A percentile compares a stretch with the other conserved stretches of the same genome.
phyloP scores from a whole-genome alignment of 805 yeast species.

The Wickerhamomyces strasburgensis region DNA sequence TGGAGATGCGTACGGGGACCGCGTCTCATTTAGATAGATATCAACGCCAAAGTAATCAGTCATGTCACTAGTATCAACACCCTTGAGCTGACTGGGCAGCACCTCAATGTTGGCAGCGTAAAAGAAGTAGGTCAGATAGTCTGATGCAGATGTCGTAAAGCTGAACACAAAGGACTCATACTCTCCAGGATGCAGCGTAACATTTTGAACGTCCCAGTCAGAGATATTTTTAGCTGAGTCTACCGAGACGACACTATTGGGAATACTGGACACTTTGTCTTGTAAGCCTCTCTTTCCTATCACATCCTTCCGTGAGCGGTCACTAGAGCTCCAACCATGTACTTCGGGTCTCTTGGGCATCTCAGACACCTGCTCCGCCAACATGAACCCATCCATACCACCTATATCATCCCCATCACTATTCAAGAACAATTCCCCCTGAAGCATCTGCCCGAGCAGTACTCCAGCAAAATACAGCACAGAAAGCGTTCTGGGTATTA shows the following conservation, averaged over 20 bases:
- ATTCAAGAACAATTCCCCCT: too few relatives aligned
- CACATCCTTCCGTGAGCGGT: not conserved
- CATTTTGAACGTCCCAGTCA: conserved; percentile 13
- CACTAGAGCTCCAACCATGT: not conserved
- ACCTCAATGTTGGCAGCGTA: conserved; percentile 11
- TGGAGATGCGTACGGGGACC: conserved; percentile 2
- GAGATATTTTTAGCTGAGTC: conserved; percentile 1
- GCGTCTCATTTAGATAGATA: conserved; percentile 11
- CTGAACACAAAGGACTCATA: conserved; percentile 11
- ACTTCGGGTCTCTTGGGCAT: too few relatives aligned
- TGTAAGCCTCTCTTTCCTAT: too few relatives aligned
- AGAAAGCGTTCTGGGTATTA: too few relatives aligned
- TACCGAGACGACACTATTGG: not conserved
- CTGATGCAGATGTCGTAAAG: conserved; percentile 8
- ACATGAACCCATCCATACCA: too few relatives aligned
- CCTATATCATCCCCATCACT: too few relatives aligned
- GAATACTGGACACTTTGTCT: too few relatives aligned
- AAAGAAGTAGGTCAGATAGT: conserved; percentile 6
- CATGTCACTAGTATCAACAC: conserved; percentile 1
- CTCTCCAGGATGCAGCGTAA: conserved; percentile 16
- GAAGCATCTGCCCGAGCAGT: too few relatives aligned
- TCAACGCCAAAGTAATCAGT: conserved; percentile 8
- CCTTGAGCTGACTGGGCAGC: conserved; percentile 5
- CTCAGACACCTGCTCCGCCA: too few relatives aligned
- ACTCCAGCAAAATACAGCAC: too few relatives aligned